These are phyloP conservation scores for Kandelia obovata DNA, from an alignment of 345 rosid genomes.

Conservation along the genomic window DNA sequence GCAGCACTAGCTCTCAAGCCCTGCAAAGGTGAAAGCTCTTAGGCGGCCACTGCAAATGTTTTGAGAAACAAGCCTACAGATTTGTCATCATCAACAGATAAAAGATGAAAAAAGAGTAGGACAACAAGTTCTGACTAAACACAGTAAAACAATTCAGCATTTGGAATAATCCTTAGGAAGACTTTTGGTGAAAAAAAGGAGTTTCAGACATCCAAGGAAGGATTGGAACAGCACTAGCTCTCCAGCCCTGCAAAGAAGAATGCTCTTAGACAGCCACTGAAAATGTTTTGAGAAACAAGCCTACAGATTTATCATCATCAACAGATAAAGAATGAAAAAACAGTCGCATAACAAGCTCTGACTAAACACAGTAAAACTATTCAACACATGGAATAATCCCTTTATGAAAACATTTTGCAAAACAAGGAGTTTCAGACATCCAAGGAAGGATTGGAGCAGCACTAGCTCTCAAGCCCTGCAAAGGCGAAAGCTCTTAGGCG, in stretches of 20 bases:
- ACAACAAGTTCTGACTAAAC: no score
- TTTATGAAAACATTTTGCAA: no score
- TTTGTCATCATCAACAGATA: no score
- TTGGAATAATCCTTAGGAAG: no score
- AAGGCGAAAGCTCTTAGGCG: no score
- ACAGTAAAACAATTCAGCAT: no score
- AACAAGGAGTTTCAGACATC: conserved; percentile 35
- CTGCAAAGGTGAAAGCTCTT: conserved; percentile 35
- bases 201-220: conserved; percentile 65
- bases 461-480: conserved; percentile 55
- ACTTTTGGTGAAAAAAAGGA: conserved; percentile 11
- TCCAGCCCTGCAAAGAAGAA: conserved; percentile 35
- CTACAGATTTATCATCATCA: conserved; percentile 6
- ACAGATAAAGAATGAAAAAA: no score
- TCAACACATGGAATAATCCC: no score
- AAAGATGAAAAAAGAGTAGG: no score
- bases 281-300: conserved; percentile 67
- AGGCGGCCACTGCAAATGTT: conserved; percentile 63
- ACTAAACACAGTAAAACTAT: no score
- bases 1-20: conserved; percentile 63
- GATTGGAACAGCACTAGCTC: conserved; percentile 50
- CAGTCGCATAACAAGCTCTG: no score
- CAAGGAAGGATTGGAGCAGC: conserved; percentile 61
- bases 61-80: conserved; percentile 55
- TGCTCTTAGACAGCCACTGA: conserved; percentile 37